Percentiles rank a stretch among this genome's conserved stretches.
Evolutionary conservation across 208 protist species (phyloP).

Genomic region (Wallacemonas sp.): DNA sequence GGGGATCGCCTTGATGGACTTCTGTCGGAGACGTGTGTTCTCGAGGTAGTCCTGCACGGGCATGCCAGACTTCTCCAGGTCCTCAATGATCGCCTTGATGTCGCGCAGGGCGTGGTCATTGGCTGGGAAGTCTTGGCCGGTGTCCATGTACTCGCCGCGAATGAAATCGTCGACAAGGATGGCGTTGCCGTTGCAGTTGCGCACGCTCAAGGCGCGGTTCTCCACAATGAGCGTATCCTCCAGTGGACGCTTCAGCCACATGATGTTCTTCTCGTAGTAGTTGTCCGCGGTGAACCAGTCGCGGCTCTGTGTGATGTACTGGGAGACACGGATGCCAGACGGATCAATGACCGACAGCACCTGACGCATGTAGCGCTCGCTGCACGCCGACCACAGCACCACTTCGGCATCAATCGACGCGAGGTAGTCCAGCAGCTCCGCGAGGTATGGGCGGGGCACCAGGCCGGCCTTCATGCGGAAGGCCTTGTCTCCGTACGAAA

Average conservation of each 20-base stretch:
- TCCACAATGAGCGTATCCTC: slow-evolving; percentile 87
- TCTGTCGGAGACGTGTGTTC: slow-evolving; percentile 48
- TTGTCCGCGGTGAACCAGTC: slow-evolving; percentile 84
- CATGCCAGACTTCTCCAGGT: slow-evolving; percentile 61
- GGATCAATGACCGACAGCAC: slow-evolving; percentile 86
- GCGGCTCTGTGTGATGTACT: slow-evolving; percentile 68
- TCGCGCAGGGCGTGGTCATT: slow-evolving; percentile 81
- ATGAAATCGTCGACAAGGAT: slow-evolving; percentile 91
- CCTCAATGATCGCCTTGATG: slow-evolving; percentile 69
- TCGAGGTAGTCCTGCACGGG: slow-evolving; percentile 79
- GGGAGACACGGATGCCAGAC: slow-evolving; percentile 68
- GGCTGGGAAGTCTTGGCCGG: slow-evolving; percentile 73
- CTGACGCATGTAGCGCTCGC: slow-evolving; percentile 87
- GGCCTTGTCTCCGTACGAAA: slow-evolving; percentile 92
- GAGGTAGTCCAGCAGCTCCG: slow-evolving; percentile 89
- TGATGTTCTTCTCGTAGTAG: slow-evolving; percentile 90
- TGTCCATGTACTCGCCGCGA: slow-evolving; percentile 91
- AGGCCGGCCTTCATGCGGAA: slow-evolving; percentile 86
- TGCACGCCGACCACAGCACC: slow-evolving; percentile 86
- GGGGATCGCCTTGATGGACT: slow-evolving; percentile 81
- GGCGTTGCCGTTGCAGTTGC: slow-evolving; percentile 88
- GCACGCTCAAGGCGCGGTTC: slow-evolving; percentile 78
- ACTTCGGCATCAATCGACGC: slow-evolving; percentile 86
- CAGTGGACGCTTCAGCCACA: slow-evolving; percentile 81
- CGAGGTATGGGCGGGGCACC: slow-evolving; percentile 78